phyloP scores from a whole-genome alignment of 1,139 yeast genomes.

The Eremothecium sinecaudum region DNA sequence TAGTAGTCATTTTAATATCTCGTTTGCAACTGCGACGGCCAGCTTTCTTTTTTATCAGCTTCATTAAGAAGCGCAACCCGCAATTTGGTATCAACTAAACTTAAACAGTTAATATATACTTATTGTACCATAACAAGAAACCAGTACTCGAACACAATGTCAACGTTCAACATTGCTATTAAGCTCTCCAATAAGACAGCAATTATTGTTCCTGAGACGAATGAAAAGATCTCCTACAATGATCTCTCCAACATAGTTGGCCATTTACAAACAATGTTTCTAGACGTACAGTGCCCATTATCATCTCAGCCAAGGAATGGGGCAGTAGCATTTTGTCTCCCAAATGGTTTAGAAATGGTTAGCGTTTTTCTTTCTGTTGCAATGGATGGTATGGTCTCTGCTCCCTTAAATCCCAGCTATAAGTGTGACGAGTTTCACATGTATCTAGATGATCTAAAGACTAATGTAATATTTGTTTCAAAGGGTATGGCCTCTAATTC shows the following conservation, averaged over 20 bases:
- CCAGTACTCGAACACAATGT: no score
- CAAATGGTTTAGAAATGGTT: constrained; percentile 49
- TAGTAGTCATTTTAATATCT: no score
- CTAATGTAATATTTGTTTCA: constrained; percentile 49
- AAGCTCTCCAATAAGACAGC: constrained; percentile 33
- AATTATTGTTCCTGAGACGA: constrained; percentile 33
- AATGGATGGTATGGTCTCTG: constrained; percentile 46
- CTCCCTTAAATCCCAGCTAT: constrained; percentile 56
- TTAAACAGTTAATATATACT: no score
- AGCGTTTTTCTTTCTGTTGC: constrained; percentile 47
- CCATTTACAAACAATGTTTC: constrained; percentile 37
- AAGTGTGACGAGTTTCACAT: constrained; percentile 52
- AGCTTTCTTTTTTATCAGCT: no score
- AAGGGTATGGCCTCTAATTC: constrained; percentile 33
- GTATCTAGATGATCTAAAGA: constrained; percentile 48
- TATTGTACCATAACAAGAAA: no score
- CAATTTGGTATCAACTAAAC: no score
- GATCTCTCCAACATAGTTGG: constrained; percentile 35
- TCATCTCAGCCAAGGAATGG: constrained; percentile 31
- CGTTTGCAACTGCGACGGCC: no score
- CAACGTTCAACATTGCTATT: constrained; percentile 30
- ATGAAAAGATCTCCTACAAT: constrained; percentile 32
- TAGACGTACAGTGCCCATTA: constrained; percentile 33
- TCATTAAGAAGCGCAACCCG: no score
- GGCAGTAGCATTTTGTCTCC: constrained; percentile 50